Base-by-base conservation (phyloP, 2,329 filamentous ascomycete species). In the Didymellaceae sp. region DNA sequence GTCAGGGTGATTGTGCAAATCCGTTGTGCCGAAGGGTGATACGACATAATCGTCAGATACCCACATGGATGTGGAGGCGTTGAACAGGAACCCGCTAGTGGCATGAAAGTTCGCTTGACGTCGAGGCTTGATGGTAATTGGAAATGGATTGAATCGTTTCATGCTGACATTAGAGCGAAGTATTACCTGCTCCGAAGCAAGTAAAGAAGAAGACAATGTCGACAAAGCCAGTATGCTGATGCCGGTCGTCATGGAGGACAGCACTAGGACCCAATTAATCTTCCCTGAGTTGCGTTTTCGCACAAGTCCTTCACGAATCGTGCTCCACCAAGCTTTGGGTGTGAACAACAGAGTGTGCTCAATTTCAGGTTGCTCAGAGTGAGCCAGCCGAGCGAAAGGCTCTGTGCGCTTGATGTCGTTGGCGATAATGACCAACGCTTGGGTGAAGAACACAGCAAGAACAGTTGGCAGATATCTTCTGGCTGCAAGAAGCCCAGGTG, bases 351-450 rank as follows among this genome's bases (percentile, higher is more conserved):
- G 20, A 17, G 43, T 39, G n/a, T 31, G 11, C 4, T 38, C 14
- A 2, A 25, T 34, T 7, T 25, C 26, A 6, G 18, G 16, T 8
- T 11, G 24, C n/a, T 39, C 13, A 18, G 32, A 39, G 3, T 38
- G 26, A 11, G 52, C 49, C 16, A 59, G 18, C 6, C 46, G 42
- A 6, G 56, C 56, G 37, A 56, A 59, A 13, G 53, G 41, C 31
- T 58, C 55, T 6, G 55, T 58, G 11, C 55, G 42, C 26, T 52
- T 48, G 35, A 59, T 39, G 24, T 56, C 56, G 14, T 59, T 45
- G 31, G 45, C 50, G 0, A 56, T 25, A 17, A 56, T 47, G 11
- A 44, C 40, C 5, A 52, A 40, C 5, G 49, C 33, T 22, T 52
- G 53, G 4, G 46, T 48, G 41, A 52, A 54, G 22, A 56, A 24